Percentiles rank a stretch among this genome's conserved stretches.
These are phyloP conservation scores for Xenoacremonium recifei DNA, from an alignment of 2,329 filamentous ascomycete genomes.

Conservation along the genomic window DNA sequence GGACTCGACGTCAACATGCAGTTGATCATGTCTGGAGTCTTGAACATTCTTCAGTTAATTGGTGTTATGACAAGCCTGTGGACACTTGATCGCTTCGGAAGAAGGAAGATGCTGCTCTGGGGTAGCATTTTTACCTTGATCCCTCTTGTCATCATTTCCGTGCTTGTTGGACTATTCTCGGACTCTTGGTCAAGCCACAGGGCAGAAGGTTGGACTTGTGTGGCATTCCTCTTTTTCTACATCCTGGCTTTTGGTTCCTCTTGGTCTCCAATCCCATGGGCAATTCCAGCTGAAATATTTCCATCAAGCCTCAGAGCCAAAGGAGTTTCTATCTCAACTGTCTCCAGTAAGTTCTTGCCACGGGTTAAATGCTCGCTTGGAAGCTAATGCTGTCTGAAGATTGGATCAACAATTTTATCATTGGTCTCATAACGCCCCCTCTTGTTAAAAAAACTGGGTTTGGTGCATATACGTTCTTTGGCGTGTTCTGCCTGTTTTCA, in stretches of 20 bases:
- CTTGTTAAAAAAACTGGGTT: slow-evolving; percentile 37
- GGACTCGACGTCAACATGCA: slow-evolving; percentile 41
- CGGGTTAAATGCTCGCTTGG: rapidly evolving
- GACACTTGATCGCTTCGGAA: slow-evolving; percentile 33
- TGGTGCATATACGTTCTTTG: slow-evolving; percentile 58
- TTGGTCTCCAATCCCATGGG: slow-evolving; percentile 54
- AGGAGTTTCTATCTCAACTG: slow-evolving; percentile 59
- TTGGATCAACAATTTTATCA: slow-evolving; percentile 64
- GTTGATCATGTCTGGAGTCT: slow-evolving; percentile 31
- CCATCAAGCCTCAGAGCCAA: slow-evolving; percentile 60
- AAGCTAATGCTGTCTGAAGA: slow-evolving; percentile 24
- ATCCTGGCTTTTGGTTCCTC: slow-evolving; percentile 59
- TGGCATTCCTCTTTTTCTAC: slow-evolving; percentile 45
- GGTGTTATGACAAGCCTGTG: slow-evolving; percentile 44
- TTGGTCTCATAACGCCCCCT: slow-evolving; percentile 55
- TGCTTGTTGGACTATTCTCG: slow-evolving; percentile 24
- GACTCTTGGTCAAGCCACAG: slow-evolving; percentile 23
- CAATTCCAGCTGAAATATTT: slow-evolving; percentile 57
- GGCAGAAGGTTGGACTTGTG: slow-evolving; percentile 26
- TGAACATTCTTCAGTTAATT: slow-evolving; percentile 28
- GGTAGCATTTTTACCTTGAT: slow-evolving; percentile 27
- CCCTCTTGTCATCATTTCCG: slow-evolving; percentile 23
- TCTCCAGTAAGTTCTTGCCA: slow-evolving; percentile 36
- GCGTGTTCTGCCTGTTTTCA: slow-evolving; percentile 55
- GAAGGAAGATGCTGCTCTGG: slow-evolving; percentile 23